Conservation (phyloP, 352 stramenopile genomes). For the Pythium oligandrum region DNA sequence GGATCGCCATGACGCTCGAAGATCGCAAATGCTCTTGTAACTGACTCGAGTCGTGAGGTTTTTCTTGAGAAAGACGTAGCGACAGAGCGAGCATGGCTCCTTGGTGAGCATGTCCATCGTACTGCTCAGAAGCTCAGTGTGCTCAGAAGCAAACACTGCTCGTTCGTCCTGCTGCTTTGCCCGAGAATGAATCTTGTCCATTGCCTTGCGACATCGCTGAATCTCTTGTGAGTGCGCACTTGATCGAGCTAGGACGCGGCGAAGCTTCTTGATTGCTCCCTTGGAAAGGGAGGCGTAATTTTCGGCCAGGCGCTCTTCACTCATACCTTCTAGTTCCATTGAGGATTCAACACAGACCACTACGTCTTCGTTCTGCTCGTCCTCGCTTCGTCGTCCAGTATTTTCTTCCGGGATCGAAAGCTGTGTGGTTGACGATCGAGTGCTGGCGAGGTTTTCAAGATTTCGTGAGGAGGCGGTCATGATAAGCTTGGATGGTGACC, state of each 20-base stretch:
- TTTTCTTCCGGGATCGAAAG: not conserved
- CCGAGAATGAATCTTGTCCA: conserved; percentile 48
- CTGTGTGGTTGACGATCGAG: no score
- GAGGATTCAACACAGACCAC: conserved; percentile 1
- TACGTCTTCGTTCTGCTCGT: conserved; percentile 2
- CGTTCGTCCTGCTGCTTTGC: conserved; percentile 33
- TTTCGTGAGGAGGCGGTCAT: no score
- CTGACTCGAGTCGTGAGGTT: conserved; percentile 53
- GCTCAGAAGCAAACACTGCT: conserved; percentile 28
- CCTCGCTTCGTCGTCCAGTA: conserved; percentile 4
- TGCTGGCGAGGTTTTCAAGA: no score
- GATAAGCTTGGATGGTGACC: no score
- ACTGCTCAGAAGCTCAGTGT: conserved; percentile 41
- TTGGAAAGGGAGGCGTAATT: conserved; percentile 50
- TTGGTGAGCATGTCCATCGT: conserved; percentile 47
- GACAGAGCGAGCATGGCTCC: conserved; percentile 50
- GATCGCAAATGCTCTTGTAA: conserved; percentile 58
- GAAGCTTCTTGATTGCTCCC: conserved; percentile 46
- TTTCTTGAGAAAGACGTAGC: conserved; percentile 51
- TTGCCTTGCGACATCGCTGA: conserved; percentile 35
- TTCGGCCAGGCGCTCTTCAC: conserved; percentile 34
- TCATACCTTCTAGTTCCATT: conserved; percentile 55
- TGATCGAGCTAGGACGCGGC: conserved; percentile 53
- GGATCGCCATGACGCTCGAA: conserved; percentile 33
- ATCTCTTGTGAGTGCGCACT: conserved; percentile 55